phyloP scores from a whole-genome alignment of 75 land plant genomes.

The Pinus taeda region DNA sequence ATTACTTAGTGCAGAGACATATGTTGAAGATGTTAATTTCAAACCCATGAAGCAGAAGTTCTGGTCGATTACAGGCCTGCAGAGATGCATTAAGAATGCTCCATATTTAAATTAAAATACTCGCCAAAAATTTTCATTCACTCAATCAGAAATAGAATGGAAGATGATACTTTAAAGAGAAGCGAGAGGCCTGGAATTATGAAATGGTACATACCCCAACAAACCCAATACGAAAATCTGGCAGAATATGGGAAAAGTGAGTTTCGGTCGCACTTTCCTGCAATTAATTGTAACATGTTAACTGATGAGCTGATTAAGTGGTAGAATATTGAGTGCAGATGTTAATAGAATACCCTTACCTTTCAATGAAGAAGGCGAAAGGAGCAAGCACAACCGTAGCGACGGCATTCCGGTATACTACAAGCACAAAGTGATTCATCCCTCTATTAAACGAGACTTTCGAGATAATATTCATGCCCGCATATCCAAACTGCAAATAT shows the following conservation, averaged over 20 bases:
- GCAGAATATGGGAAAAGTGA: slow-evolving; percentile 18
- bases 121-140: background rate
- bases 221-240: slow-evolving; percentile 34
- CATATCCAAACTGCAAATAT: slow-evolving; percentile 33
- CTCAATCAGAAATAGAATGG: background rate
- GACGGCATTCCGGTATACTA: slow-evolving; percentile 44
- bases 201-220: slow-evolving; percentile 20
- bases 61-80: slow-evolving; percentile 26
- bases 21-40: slow-evolving; percentile 31
- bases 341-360: slow-evolving; percentile 12
- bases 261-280: slow-evolving; percentile 37
- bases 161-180: too few species aligned
- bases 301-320: too few species aligned
- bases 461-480: slow-evolving; percentile 41
- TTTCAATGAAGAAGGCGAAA: slow-evolving; percentile 38
- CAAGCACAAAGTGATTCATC: slow-evolving; percentile 34
- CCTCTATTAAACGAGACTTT: slow-evolving; percentile 41
- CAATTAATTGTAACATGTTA: background rate
- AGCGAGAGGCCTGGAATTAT: background rate
- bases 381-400: slow-evolving; percentile 45
- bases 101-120: background rate
- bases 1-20: slow-evolving; percentile 28
- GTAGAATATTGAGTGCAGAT: too few species aligned
- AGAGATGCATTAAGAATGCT: background rate
- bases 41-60: slow-evolving; percentile 29